Evolutionary conservation across 306 rosid species (phyloP).

Genomic region (Gleditsia sinensis): DNA sequence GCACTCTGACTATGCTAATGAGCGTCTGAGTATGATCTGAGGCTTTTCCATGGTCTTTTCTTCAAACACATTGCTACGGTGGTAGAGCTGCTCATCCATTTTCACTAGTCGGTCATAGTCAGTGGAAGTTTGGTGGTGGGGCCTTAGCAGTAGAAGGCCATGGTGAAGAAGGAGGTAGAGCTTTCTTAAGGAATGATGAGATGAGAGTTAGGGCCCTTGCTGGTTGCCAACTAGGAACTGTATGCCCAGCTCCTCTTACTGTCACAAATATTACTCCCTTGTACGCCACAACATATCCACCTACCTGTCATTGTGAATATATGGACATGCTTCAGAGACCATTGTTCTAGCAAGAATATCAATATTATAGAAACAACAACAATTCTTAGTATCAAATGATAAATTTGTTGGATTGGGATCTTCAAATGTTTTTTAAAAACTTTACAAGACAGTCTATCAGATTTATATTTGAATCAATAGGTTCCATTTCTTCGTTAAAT

Average conservation of each 20-base stretch:
- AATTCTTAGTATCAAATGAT: neutral
- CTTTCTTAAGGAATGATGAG: conserved; percentile 48
- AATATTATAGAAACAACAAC: neutral
- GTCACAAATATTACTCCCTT: conserved; percentile 53
- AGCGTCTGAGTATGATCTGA: neutral
- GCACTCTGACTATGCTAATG: no score
- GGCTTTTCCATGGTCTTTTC: neutral
- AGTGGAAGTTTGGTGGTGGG: neutral
- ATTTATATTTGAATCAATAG: no score
- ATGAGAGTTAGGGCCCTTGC: conserved; percentile 50
- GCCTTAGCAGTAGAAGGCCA: neutral
- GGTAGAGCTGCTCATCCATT: neutral
- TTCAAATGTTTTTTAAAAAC: no score
- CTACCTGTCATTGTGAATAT: conserved; percentile 41
- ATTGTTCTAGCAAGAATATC: neutral
- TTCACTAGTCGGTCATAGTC: no score
- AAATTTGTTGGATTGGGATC: neutral
- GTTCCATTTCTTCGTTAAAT: no score
- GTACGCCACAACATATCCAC: conserved; percentile 59
- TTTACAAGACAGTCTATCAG: no score
- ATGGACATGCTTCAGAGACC: neutral
- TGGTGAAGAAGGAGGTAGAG: conserved; percentile 44
- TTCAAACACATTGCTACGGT: neutral
- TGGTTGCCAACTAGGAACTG: conserved; percentile 69
- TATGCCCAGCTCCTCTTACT: conserved; percentile 64